Conservation (phyloP, 164 flowering plant species). For the Tetracentron sinense region DNA sequence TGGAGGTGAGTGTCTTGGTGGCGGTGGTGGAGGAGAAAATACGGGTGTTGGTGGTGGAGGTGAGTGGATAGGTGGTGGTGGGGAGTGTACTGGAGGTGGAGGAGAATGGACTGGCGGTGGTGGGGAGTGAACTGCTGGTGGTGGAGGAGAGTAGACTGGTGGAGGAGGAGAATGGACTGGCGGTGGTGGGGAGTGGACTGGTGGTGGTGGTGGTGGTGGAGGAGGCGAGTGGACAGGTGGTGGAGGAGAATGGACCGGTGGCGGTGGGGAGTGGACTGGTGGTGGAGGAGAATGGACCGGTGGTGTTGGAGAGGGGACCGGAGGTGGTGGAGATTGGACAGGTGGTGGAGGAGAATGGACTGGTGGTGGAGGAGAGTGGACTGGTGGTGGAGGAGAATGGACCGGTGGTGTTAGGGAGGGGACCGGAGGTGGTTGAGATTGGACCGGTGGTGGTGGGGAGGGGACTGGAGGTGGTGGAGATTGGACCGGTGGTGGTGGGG, state of each 20-base stretch:
- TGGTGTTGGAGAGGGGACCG: conserved; percentile 1
- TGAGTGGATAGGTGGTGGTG: conserved; percentile 8
- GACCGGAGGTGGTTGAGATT: conserved; percentile 9
- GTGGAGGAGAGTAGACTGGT: conserved; percentile 6
- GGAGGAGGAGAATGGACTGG: conserved; percentile 6
- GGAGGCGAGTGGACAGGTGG: neutral
- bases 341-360: neutral
- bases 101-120: conserved; percentile 9
- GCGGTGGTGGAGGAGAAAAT: conserved; percentile 22
- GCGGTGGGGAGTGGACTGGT: conserved; percentile 1
- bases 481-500: conserved; percentile 13
- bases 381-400: no score
- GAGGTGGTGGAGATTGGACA: conserved; percentile 4
- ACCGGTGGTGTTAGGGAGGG: neutral
- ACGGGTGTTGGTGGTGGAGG: conserved; percentile 15
- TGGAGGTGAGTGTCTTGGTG: conserved; percentile 17
- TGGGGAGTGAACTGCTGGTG: conserved; percentile 1
- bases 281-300: no score
- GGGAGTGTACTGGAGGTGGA: conserved; percentile 19
- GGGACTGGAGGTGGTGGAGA: conserved; percentile 16
- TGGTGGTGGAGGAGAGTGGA: neutral
- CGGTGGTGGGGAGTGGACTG: conserved; percentile 4
- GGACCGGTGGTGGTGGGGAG: conserved; percentile 15
- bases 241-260: conserved; percentile 14
- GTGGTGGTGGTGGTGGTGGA: conserved; percentile 14